These are phyloP conservation scores for Physcia stellaris DNA, from an alignment of 495 filamentous ascomycete genomes.

Conservation along the genomic window DNA sequence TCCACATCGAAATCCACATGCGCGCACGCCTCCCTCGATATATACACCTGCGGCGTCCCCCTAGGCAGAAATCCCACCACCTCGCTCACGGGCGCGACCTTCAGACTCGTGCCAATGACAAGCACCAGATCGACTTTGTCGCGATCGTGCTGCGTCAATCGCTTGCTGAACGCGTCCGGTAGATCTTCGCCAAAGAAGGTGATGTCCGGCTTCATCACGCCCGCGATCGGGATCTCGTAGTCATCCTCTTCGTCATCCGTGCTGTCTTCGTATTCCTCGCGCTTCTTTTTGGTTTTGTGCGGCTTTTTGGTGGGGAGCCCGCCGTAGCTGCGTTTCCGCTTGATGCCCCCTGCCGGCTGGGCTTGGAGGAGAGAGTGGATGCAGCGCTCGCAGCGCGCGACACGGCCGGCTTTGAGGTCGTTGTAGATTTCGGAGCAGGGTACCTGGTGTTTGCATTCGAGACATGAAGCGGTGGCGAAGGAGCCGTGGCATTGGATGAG, in stretches of 20 bases:
- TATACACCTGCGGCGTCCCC: constrained; percentile 84
- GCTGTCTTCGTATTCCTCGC: constrained; percentile 41
- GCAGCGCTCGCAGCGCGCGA: constrained; percentile 52
- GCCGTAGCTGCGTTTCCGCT: constrained; percentile 64
- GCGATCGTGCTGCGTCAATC: constrained; percentile 65
- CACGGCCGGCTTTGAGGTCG: constrained; percentile 60
- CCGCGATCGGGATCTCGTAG: constrained; percentile 54
- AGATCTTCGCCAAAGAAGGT: constrained; percentile 77
- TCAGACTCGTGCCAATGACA: constrained; percentile 92
- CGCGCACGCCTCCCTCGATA: constrained; percentile 68
- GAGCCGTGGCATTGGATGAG: constrained; percentile 94
- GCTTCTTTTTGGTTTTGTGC: constrained; percentile 34
- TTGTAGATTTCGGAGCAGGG: constrained; percentile 61
- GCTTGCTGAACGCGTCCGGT: constrained; percentile 68
- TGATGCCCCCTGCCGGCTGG: constrained; percentile 35
- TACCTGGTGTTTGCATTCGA: constrained; percentile 69
- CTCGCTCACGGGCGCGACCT: constrained; percentile 89
- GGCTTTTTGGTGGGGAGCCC: constrained; percentile 31
- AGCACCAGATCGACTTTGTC: constrained; percentile 80
- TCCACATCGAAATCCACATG: constrained; percentile 95
- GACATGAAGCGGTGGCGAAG: constrained; percentile 83
- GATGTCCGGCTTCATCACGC: constrained; percentile 98
- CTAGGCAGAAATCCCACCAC: constrained; percentile 68
- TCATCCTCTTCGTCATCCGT: constrained; percentile 65
- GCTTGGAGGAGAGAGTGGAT: constrained; percentile 32